These are phyloP conservation scores for Fusarium hainanense DNA, from an alignment of 2,329 filamentous ascomycete species.

Conservation along the genomic window DNA sequence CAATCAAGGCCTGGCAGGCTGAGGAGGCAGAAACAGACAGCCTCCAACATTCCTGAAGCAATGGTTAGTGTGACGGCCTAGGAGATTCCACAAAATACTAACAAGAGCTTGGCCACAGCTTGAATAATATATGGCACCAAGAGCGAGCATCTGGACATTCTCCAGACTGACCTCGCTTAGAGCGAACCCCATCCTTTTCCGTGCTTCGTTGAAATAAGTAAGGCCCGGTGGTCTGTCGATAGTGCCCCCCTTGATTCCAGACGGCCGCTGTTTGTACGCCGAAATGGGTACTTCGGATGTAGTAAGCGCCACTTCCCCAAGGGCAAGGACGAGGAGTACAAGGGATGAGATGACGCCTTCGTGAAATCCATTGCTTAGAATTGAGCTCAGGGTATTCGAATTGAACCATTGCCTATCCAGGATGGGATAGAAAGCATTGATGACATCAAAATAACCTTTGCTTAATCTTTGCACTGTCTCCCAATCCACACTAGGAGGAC, in stretches of 20 bases:
- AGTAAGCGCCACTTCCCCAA: conserved; percentile 68
- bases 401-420: conserved; percentile 67
- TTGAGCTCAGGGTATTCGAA: conserved; percentile 57
- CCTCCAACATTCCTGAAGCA: conserved; percentile 68
- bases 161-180: conserved; percentile 66
- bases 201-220: conserved; percentile 70
- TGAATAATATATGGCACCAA: conserved; percentile 67
- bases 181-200: conserved; percentile 68
- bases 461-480: conserved; percentile 62
- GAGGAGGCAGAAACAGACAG: conserved; percentile 66
- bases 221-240: conserved; percentile 65
- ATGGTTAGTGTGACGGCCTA: conserved; percentile 10
- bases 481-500: conserved; percentile 52
- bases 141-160: conserved; percentile 67
- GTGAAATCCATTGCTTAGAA: conserved; percentile 58
- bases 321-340: conserved; percentile 66
- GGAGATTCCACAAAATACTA: conserved; percentile 36
- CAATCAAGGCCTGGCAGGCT: conserved; percentile 66
- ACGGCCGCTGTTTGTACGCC: conserved; percentile 57
- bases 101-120: conserved; percentile 64
- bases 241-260: conserved; percentile 65
- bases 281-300: conserved; percentile 60
- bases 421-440: conserved; percentile 68
- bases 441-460: conserved; percentile 68
- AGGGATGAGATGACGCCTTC: conserved; percentile 63